Evolutionary conservation across 2,329 filamentous ascomycete species (phyloP), one percentile per base, ranked within the genome.

Genomic region (Trichophyton mentagrophytes): DNA sequence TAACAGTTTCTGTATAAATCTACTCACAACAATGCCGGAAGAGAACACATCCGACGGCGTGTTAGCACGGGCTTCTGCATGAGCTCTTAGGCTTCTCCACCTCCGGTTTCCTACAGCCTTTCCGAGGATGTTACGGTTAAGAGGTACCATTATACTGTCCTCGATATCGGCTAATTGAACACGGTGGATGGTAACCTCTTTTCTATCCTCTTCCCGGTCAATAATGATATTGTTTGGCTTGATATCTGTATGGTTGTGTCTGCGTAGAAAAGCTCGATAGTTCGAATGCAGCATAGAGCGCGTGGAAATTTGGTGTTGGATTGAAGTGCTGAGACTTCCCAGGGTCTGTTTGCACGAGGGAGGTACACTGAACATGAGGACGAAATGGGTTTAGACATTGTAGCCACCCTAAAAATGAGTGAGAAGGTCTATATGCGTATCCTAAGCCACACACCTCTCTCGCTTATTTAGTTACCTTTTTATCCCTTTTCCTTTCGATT

Each of bases 1-100:
- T n/a, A 42, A 17, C 25, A 36, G 2, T 40, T 58, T 49, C 5
- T 17, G 25, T 38, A 33, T 2, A 15, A 33, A 53, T 22, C 11
- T 5, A 62, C 64, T 63, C 66, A 70, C 69, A 27, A 73, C 66
- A 60, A 73, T 61, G 47, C 64, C 71, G 61, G 74, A 74, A 20
- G 72, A 73, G 65, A 70, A 74, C 38, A 73, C 63, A 61, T 74
- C 71, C 6, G 71, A 73, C 2, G 69, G 60, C 44, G 65, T 67
- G 53, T 70, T 69, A 40, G 68, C 67, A 61, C 22, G 58, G 25
- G 62, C 68, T 59, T 9, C 63, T 42, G 36, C 67, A 63, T 71
- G 69, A 63, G 56, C 71, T 65, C 74, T 72, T 1, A 71, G 71
- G 60, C 71, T 74, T 27, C 71, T 66, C 71, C 69, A 73, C 55